A percentile compares a stretch with the other conserved stretches of the same genome.
These are phyloP conservation scores for Globisporangium solare DNA, from an alignment of 352 stramenopile genomes.

Conservation along the genomic window DNA sequence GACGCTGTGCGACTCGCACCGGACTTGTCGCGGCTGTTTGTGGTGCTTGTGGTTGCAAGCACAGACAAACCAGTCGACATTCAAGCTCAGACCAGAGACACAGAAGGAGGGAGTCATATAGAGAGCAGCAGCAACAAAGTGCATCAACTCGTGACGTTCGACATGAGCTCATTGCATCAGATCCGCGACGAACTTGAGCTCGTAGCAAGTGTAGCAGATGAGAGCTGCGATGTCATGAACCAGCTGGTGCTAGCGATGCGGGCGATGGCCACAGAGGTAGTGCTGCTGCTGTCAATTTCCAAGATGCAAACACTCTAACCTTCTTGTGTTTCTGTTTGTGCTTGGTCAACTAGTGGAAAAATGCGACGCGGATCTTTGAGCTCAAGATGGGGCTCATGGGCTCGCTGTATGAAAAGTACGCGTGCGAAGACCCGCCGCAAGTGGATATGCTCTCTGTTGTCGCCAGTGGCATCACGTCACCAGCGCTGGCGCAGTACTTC, in stretches of 20 bases:
- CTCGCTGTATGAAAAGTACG: constrained; percentile 78
- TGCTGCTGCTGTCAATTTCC: too few species aligned
- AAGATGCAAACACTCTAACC: too few species aligned
- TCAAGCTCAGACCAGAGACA: not conserved
- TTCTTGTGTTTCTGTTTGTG: too few species aligned
- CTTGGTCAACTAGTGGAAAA: constrained; percentile 47
- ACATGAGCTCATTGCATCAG: constrained; percentile 24
- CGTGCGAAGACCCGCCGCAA: constrained; percentile 50
- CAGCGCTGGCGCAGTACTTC: constrained; percentile 71
- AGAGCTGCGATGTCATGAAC: constrained; percentile 25
- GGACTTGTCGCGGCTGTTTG: constrained; percentile 37
- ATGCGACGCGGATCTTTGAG: constrained; percentile 69
- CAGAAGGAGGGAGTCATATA: constrained; percentile 6
- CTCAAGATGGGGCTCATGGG: constrained; percentile 73
- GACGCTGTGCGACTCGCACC: constrained; percentile 28
- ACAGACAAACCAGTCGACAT: not conserved
- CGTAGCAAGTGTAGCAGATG: constrained; percentile 23
- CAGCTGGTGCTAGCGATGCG: constrained; percentile 22
- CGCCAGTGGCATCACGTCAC: constrained; percentile 51
- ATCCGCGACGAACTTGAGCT: constrained; percentile 29
- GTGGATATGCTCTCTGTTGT: constrained; percentile 68
- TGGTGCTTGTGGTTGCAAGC: constrained; percentile 9
- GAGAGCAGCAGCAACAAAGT: not conserved
- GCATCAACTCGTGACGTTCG: constrained; percentile 35
- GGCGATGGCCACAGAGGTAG: constrained; percentile 43